phyloP scores from a whole-genome alignment of 2,329 filamentous ascomycete species.

The Claviceps digitariae region DNA sequence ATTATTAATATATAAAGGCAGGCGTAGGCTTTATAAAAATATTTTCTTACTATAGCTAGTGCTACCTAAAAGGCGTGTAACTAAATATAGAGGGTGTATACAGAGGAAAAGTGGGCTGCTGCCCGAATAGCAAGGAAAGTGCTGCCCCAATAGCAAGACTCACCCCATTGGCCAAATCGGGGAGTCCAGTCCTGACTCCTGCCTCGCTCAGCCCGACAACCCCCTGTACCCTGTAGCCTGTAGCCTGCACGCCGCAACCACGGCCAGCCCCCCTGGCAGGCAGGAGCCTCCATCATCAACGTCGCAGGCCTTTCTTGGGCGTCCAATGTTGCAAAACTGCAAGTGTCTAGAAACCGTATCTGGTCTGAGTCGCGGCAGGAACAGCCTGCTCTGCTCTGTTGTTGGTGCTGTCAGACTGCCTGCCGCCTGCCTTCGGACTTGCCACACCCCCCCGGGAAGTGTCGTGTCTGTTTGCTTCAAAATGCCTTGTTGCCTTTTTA shows the following conservation, averaged over 20 bases:
- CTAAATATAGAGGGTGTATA: background rate
- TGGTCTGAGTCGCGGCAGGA: background rate
- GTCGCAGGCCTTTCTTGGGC: background rate
- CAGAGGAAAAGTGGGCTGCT: background rate
- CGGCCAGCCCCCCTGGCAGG: background rate
- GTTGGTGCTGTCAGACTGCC: background rate
- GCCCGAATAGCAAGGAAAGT: too few relatives aligned
- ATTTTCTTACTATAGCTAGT: too few relatives aligned
- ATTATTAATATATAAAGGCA: too few relatives aligned
- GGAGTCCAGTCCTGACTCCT: too few relatives aligned
- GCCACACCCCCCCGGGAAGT: too few relatives aligned
- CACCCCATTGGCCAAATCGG: background rate
- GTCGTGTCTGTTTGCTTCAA: background rate
- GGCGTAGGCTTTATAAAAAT: too few relatives aligned
- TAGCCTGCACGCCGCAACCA: conserved; percentile 8
- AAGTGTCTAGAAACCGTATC: background rate
- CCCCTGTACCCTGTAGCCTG: background rate
- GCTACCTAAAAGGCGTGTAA: too few relatives aligned
- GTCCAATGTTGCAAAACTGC: background rate
- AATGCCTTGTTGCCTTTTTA: conserved; percentile 14
- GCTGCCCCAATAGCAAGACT: too few relatives aligned
- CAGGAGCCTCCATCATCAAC: background rate
- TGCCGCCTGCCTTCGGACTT: background rate
- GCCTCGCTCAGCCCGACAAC: background rate
- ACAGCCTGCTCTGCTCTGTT: background rate